These are phyloP conservation scores for Terana coerulea DNA, from an alignment of 768 basidiomycete species.

Conservation along the genomic window DNA sequence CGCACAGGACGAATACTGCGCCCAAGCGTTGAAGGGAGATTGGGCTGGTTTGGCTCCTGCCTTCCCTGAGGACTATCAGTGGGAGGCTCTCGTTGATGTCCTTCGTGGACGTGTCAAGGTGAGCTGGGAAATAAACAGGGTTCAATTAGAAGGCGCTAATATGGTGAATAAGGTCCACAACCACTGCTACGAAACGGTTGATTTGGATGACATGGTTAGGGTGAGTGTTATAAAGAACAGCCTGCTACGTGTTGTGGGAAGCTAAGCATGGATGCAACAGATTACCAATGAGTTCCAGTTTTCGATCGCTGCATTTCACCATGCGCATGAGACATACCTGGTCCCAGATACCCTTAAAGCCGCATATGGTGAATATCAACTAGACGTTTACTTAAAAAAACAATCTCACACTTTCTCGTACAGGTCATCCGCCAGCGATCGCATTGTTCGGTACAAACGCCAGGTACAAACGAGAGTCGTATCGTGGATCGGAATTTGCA, in stretches of 20 bases:
- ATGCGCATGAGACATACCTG: constrained; percentile 89
- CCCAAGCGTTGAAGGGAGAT: constrained; percentile 40
- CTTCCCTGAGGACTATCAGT: constrained; percentile 70
- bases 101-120: constrained; percentile 77
- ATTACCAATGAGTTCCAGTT: constrained; percentile 91
- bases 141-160: no score
- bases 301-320: constrained; percentile 76
- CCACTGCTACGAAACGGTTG: constrained; percentile 64
- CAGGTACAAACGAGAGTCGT: constrained; percentile 63
- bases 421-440: constrained; percentile 59
- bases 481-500: constrained; percentile 62
- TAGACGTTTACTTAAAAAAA: not conserved
- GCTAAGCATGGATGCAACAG: constrained; percentile 29
- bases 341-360: constrained; percentile 78
- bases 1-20: constrained; percentile 66
- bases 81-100: constrained; percentile 78
- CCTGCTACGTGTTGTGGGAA: not conserved
- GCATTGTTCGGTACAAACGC: constrained; percentile 82
- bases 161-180: constrained; percentile 44
- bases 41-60: constrained; percentile 44
- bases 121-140: no score
- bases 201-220: constrained; percentile 46
- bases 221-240: no score
- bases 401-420: not conserved
- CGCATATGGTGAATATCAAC: constrained; percentile 38